Evolutionary conservation across 2,329 filamentous ascomycete genomes (phyloP), one percentile per base, ranked within the genome.

Genomic region (Fusarium buxicola): DNA sequence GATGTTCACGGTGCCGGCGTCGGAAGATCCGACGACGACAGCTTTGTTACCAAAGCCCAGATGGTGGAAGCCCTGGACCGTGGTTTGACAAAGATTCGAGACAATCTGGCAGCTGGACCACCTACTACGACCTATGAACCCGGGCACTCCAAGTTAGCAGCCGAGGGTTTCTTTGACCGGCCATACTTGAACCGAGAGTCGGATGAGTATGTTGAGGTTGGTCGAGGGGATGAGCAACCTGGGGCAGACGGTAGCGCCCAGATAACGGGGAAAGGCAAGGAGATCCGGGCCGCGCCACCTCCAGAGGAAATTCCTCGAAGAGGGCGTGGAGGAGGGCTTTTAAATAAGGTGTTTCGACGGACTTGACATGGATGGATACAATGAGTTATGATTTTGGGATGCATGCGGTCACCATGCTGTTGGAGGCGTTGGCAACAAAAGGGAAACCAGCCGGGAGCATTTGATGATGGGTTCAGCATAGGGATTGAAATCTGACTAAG

Each of bases 51-150:
- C 13, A 82, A 81, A 63, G 80, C 79, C 8, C 77, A 80, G 35
- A 77, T 83, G 70, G 77, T 84, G n/a, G 76, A 77, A 49, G 80
- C 82, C 58, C 77, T 85, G 28, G 78, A 82, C 52, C 75, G 78
- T 45, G 80, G 80, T 8, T 71, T 82, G 18, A 73, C 72, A n/a
- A 80, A 80, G 68, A 78, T 83, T 66, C 76, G 79, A 40, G 73
- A 64, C 43, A 48, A 62, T 10, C 63, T 69, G 15, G 39, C 64
- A 27, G 32, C 60, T 15, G 39, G 58, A 31, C 46, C 66, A 16
- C 57, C 66, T 27, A 40, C 65, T 13, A 41, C 52, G 18, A 53
- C 67, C 4, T 68, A 73, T 45, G 69, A 69, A 36, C 70, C 68
- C 16, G 66, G 71, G 1, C 65, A 75, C 45, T 70, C 71, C 43